These are phyloP conservation scores for Physocladia obscura DNA, from an alignment of 192 early-diverging fungal species.

Conservation along the genomic window DNA sequence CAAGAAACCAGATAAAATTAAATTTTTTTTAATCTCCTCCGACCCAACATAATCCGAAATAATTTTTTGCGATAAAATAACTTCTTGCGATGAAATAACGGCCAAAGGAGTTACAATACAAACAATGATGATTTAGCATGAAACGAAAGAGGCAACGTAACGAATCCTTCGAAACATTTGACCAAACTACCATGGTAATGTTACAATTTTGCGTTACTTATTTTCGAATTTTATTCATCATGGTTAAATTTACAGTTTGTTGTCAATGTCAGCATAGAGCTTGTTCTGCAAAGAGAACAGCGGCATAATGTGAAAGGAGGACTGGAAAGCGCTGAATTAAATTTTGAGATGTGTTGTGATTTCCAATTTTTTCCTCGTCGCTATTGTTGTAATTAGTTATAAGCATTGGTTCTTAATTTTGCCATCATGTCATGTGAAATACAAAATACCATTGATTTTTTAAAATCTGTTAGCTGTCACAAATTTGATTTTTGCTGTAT, in stretches of 20 bases:
- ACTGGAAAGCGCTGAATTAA: slow-evolving; percentile 52
- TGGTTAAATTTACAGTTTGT: slow-evolving; percentile 45
- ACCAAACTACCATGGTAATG: slow-evolving; percentile 24
- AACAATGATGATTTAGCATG: slow-evolving; percentile 50
- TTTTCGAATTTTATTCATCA: too few relatives aligned
- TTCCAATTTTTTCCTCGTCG: neutral
- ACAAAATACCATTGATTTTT: too few relatives aligned
- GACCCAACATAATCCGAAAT: too few relatives aligned
- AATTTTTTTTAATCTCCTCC: neutral
- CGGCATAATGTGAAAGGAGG: slow-evolving; percentile 49
- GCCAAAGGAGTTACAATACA: slow-evolving; percentile 50
- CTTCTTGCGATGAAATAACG: slow-evolving; percentile 50
- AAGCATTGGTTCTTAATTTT: too few relatives aligned
- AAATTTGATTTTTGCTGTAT: too few relatives aligned
- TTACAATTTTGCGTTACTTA: too few relatives aligned
- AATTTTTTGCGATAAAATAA: neutral
- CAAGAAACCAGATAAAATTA: slow-evolving; percentile 41
- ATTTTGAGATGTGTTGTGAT: slow-evolving; percentile 36
- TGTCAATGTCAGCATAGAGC: slow-evolving; percentile 41
- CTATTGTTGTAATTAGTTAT: too few relatives aligned
- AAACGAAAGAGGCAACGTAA: slow-evolving; percentile 48
- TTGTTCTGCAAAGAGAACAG: slow-evolving; percentile 58
- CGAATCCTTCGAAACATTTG: slow-evolving; percentile 43
- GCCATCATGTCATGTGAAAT: too few relatives aligned
- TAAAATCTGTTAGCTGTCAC: too few relatives aligned